Base-by-base conservation (phyloP, 495 filamentous ascomycete genomes). In the Copromyces sp. region DNA sequence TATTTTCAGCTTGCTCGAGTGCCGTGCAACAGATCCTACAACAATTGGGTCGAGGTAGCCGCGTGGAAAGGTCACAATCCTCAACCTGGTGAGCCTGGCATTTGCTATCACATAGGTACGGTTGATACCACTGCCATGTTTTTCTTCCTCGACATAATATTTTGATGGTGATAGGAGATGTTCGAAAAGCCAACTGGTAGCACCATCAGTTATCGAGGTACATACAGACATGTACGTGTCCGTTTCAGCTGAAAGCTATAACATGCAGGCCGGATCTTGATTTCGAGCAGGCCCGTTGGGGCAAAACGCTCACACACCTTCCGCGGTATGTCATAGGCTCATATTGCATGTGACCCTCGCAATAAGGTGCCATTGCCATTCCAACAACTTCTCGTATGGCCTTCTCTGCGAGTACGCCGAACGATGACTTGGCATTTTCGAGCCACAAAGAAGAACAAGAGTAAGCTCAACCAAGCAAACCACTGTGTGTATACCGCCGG, bases 361-460 rank as follows among this genome's bases (percentile, higher is more conserved):
- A 65, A 35, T 65, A 29, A 29, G 14, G 29, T 17, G 14, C 14
- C 1, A 17, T 61, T 65, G 14, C 5, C 12, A 2, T 35, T 32
- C 29, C 29, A 61, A 32, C 11, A 9, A 35, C 14, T 9, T 9
- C 53, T 70, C 32, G 69, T 41, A 35, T 17, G 38, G 14, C 1
- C 11, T 32, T 42, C 42, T 70, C 69, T 68, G 39, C 69, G 17
- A 70, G 69, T 38, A 71, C 24, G 39, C 45, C 38, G 59, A 65
- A 77, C 71, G 71, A 71, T 71, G 70, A 75, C 74, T 70, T 74
- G 75, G 77, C 75, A 77, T 75, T 73, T 72, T 70, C 72, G 14
- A 39, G 59, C 32, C 17, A 70, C 20, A 32, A 29, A 3, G 9
- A 53, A 53, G 11, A 3, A 9, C 20, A 12, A 53, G 45, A 53